Evolutionary conservation across 176 grass and related monocot genomes (phyloP).

Genomic region (Saccharum officinarum): DNA sequence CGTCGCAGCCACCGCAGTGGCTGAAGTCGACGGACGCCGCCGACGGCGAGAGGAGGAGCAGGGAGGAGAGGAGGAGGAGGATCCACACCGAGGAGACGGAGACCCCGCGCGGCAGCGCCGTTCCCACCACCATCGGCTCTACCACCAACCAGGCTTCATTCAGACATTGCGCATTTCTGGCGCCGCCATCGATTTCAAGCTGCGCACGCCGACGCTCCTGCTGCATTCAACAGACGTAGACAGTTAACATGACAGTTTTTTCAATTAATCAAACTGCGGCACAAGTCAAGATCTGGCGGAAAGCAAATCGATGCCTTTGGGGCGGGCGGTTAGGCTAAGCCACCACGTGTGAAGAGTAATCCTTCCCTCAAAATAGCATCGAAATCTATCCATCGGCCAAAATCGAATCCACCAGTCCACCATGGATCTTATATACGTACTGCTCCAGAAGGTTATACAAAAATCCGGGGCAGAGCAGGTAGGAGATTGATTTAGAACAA

Average conservation of each 20-base stretch:
- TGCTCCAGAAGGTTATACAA: no score
- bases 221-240: neutral
- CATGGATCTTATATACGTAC: neutral
- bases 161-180: slow-evolving; percentile 13
- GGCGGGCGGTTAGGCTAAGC: neutral
- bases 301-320: neutral
- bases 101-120: slow-evolving; percentile 7
- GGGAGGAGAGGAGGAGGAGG: slow-evolving; percentile 39
- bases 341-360: neutral
- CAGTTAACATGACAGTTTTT: neutral
- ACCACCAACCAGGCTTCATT: slow-evolving; percentile 43
- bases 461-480: neutral
- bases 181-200: neutral
- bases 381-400: neutral
- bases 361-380: neutral
- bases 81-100: slow-evolving; percentile 11
- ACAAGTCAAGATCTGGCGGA: slow-evolving; percentile 28
- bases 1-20: slow-evolving; percentile 51
- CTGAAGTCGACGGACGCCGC: slow-evolving; percentile 40
- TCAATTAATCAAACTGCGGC: neutral
- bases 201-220: neutral
- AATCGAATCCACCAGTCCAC: neutral
- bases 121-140: slow-evolving; percentile 61
- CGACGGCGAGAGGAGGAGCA: slow-evolving; percentile 15
- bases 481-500: neutral